These are phyloP conservation scores for carrot (Daucus carota) DNA, from an alignment of 129 eudicot species.

Conservation along the genomic window DH1_v3.0 NC_030384.2:46279501-46280000, in stretches of 20 bases:
- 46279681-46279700: constrained; percentile 51
- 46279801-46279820: background rate
- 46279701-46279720: constrained; percentile 1
- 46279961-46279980: background rate
- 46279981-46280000: background rate
- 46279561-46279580: constrained; percentile 79
- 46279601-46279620: constrained; percentile 71
- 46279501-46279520: constrained; percentile 15
- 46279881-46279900: background rate
- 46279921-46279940: background rate
- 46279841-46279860: too few species aligned
- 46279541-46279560: constrained; percentile 99
- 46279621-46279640: constrained; percentile 86
- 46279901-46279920: background rate
- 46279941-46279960: background rate
- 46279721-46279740: background rate
- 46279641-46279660: constrained; percentile 91
- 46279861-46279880: background rate
- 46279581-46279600: constrained; percentile 76
- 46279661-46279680: constrained; percentile 89
- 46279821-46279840: background rate
- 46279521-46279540: constrained; percentile 99
- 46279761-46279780: background rate
- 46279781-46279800: background rate
- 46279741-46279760: background rate